These are phyloP conservation scores for Hymenoscyphus scutula DNA, from an alignment of 2,329 filamentous ascomycete species.

Conservation along the genomic window DNA sequence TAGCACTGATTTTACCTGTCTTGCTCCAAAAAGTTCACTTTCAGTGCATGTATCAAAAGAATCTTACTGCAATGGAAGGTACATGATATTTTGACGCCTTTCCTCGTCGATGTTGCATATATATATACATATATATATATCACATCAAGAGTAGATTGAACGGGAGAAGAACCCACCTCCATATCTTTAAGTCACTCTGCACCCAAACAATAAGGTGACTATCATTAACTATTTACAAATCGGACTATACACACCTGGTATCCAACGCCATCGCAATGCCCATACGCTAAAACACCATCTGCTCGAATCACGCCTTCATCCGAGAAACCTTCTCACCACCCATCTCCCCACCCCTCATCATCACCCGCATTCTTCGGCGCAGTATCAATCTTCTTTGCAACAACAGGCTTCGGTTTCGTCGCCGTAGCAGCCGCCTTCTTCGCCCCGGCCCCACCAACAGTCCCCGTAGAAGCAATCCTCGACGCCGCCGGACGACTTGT, in stretches of 20 bases:
- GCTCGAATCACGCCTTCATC: background rate
- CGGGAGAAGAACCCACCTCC: too few species aligned
- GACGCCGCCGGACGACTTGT: conserved; percentile 35
- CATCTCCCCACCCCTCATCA: conserved; percentile 64
- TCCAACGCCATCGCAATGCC: conserved; percentile 13
- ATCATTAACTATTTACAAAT: background rate
- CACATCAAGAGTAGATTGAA: too few species aligned
- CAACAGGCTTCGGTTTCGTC: conserved; percentile 42
- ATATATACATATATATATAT: too few species aligned
- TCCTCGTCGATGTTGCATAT: too few species aligned
- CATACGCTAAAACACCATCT: background rate
- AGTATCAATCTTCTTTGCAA: conserved; percentile 66
- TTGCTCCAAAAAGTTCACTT: too few species aligned
- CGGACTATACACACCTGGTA: conserved; percentile 1
- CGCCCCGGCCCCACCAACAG: conserved; percentile 28
- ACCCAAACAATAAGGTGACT: background rate
- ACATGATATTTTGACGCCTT: too few species aligned
- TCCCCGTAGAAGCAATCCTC: conserved; percentile 40
- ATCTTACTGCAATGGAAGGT: too few species aligned
- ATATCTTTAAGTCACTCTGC: too few species aligned
- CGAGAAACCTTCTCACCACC: conserved; percentile 48
- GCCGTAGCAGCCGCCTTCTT: conserved; percentile 31
- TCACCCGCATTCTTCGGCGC: conserved; percentile 60
- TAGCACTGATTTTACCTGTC: too few species aligned
- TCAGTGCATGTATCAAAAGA: too few species aligned